Conservation (phyloP, 495 filamentous ascomycete genomes). For the Hyaloscypha bicolor region DNA sequence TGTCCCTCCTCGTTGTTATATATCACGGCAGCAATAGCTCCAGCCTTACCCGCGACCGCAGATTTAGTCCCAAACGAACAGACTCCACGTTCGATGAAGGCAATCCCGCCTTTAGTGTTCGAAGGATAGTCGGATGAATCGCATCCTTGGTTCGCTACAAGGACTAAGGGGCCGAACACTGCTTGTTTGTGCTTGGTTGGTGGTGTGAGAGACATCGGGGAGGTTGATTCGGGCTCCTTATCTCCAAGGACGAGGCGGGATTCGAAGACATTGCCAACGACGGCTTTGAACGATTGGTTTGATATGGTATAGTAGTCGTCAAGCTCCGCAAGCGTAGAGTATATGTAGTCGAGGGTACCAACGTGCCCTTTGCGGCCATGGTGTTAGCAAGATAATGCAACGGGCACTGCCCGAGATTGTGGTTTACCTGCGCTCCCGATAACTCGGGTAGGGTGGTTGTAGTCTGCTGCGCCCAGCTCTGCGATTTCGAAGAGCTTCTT, state of each 20-base stretch:
- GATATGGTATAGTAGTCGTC: constrained; percentile 60
- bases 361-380: constrained; percentile 49
- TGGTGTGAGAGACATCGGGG: constrained; percentile 61
- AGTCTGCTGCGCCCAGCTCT: constrained; percentile 52
- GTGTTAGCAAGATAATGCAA: constrained; percentile 18
- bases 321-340: constrained; percentile 48
- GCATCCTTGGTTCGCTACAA: constrained; percentile 51
- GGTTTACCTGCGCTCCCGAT: constrained; percentile 61
- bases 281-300: constrained; percentile 61
- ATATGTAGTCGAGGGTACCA: constrained; percentile 62
- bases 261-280: constrained; percentile 59
- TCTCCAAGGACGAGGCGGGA: constrained; percentile 57
- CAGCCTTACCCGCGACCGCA: constrained; percentile 54
- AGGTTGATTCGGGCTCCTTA: constrained; percentile 50
- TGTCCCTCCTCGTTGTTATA: constrained; percentile 56
- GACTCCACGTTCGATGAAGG: constrained; percentile 56
- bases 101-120: constrained; percentile 50
- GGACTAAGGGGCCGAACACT: constrained; percentile 45
- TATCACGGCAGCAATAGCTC: constrained; percentile 61
- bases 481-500: constrained; percentile 59
- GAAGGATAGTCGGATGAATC: constrained; percentile 47
- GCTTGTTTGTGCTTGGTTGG: constrained; percentile 58
- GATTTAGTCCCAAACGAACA: constrained; percentile 66
- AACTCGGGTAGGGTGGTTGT: constrained; percentile 63
- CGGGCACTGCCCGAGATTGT: constrained; percentile 6